Conservation (phyloP, 345 rosid genomes). For the Schrenkiella parvula region DNA sequence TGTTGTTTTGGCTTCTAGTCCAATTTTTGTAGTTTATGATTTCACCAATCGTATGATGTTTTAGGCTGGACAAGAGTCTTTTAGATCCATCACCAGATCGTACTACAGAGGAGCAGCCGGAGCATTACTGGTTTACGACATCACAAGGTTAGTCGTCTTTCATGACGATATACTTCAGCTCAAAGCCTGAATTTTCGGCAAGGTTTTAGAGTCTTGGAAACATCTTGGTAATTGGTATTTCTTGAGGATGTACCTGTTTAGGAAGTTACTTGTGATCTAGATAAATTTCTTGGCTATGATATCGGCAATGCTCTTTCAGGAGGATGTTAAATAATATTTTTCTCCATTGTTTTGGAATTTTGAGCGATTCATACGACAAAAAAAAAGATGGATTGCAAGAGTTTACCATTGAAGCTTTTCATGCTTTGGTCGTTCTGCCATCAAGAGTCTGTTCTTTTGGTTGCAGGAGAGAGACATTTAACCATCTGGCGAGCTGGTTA, state of each 20-base stretch:
- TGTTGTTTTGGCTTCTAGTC: background rate
- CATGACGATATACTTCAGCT: background rate
- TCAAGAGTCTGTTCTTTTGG: background rate
- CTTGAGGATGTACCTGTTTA: background rate
- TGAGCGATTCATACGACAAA: background rate
- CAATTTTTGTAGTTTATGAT: background rate
- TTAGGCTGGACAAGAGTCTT: conserved; percentile 97
- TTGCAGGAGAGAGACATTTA: conserved; percentile 91
- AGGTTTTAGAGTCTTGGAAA: background rate
- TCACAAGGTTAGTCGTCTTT: conserved; percentile 59
- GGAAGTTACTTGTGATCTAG: background rate
- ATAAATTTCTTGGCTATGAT: background rate
- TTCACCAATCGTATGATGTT: background rate
- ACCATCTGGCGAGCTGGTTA: conserved; percentile 96
- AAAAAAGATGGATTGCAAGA: background rate
- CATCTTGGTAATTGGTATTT: background rate
- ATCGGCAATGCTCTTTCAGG: background rate
- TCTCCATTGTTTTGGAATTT: background rate
- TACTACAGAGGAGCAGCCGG: conserved; percentile 99
- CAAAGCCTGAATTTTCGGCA: background rate
- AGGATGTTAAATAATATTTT: background rate
- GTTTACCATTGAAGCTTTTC: background rate
- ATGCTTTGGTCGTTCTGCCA: background rate
- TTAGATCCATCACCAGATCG: conserved; percentile 94
- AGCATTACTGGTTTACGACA: conserved; percentile 91